phyloP scores from a whole-genome alignment of 2,329 filamentous ascomycete genomes.

The Penicillium griseofulvum region DNA sequence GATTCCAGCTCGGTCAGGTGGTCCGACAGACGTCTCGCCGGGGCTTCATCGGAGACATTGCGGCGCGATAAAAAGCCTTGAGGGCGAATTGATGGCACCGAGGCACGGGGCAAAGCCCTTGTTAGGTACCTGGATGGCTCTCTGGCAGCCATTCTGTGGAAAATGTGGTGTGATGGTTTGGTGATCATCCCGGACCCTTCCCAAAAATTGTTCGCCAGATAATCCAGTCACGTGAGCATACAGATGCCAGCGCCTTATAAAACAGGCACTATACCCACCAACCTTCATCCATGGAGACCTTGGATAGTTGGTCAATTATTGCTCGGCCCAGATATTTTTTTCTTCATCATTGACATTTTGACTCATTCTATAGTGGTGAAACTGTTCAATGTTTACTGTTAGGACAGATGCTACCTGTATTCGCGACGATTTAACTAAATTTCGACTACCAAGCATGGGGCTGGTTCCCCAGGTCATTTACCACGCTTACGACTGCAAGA shows the following conservation, averaged over 20 bases:
- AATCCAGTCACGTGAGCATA: conserved; percentile 15
- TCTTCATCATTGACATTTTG: neutral
- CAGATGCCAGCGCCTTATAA: conserved; percentile 4
- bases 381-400: neutral
- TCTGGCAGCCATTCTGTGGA: conserved; percentile 38
- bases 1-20: conserved; percentile 48
- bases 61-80: conserved; percentile 40
- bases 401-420: neutral
- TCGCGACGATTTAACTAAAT: neutral
- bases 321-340: neutral
- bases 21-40: conserved; percentile 30
- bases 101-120: conserved; percentile 38
- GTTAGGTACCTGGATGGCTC: conserved; percentile 41
- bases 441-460: neutral
- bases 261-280: neutral
- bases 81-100: conserved; percentile 31
- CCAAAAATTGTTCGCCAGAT: conserved; percentile 35
- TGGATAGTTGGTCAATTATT: neutral
- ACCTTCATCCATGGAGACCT: neutral
- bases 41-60: conserved; percentile 48
- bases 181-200: conserved; percentile 15
- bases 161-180: conserved; percentile 20
- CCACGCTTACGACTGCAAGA: neutral
- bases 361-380: neutral
- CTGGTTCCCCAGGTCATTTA: too few relatives aligned